These are phyloP conservation scores for Malassezia vespertilionis DNA, from an alignment of 1,284 basidiomycete species.

Conservation along the genomic window DNA sequence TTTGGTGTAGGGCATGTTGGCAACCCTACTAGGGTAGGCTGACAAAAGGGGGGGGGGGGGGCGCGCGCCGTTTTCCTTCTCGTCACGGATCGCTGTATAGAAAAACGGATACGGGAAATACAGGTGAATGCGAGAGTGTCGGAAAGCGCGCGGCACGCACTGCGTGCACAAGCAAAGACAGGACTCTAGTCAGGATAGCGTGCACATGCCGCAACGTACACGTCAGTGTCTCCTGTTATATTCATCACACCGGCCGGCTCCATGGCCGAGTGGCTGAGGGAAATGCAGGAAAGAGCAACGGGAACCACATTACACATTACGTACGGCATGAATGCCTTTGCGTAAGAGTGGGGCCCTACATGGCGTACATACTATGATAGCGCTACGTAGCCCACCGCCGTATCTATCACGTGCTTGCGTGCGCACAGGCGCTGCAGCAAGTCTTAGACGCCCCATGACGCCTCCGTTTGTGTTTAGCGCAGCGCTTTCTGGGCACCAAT, in stretches of 20 bases:
- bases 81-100: too few relatives aligned
- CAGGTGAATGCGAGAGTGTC: too few relatives aligned
- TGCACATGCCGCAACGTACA: too few relatives aligned
- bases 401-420: conserved; percentile 2
- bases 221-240: conserved; percentile 17
- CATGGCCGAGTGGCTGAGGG: conserved; percentile 17
- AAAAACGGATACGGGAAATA: too few relatives aligned
- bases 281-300: conserved; percentile 16
- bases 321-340: conserved; percentile 1
- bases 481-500: conserved; percentile 28
- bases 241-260: conserved; percentile 16
- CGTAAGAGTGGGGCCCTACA: conserved; percentile 15
- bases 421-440: too few relatives aligned
- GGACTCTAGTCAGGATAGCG: too few relatives aligned
- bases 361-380: neutral
- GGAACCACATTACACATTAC: conserved; percentile 16
- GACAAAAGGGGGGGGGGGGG: too few relatives aligned
- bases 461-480: conserved; percentile 21
- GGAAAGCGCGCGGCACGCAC: too few relatives aligned
- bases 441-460: conserved; percentile 2
- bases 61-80: too few relatives aligned
- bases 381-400: neutral
- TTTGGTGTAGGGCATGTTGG: too few relatives aligned
- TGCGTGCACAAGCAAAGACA: too few relatives aligned
- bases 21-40: too few relatives aligned